phyloP scores from a whole-genome alignment of 345 rosid species.

The Camelina sativa region DNA sequence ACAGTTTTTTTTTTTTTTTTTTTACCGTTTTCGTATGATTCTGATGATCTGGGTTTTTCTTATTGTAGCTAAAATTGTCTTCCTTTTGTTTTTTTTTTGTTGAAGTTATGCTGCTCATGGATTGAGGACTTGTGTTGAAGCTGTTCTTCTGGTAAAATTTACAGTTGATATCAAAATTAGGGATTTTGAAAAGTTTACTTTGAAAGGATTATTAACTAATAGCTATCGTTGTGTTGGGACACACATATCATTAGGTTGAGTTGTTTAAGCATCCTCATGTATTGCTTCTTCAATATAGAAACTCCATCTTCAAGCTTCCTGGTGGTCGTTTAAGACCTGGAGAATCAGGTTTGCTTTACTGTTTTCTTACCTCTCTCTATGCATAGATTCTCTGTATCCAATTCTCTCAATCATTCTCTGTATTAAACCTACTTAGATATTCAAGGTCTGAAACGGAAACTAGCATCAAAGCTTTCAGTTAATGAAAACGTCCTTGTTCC shows the following conservation, averaged over 20 bases:
- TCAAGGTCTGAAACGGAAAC: conserved; percentile 79
- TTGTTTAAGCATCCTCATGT: conserved; percentile 89
- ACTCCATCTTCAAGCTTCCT: conserved; percentile 76
- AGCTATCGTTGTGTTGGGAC: not conserved
- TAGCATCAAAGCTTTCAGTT: conserved; percentile 65
- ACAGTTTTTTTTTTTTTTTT: not conserved
- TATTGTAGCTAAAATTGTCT: not conserved
- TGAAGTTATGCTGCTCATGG: conserved; percentile 72
- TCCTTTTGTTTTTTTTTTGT: not conserved
- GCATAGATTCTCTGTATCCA: not conserved
- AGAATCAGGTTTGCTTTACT: conserved; percentile 63
- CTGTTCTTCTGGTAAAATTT: conserved; percentile 68
- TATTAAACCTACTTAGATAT: conserved; percentile 49
- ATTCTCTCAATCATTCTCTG: not conserved
- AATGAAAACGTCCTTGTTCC: conserved; percentile 45
- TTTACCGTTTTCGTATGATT: not conserved
- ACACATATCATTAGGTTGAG: conserved; percentile 67
- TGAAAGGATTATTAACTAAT: not conserved
- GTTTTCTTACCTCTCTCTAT: not conserved
- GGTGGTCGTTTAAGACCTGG: conserved; percentile 83
- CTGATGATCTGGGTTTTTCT: not conserved
- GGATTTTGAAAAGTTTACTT: not conserved
- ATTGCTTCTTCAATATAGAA: conserved; percentile 69
- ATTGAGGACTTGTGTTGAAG: conserved; percentile 81
- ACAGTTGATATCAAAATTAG: conserved; percentile 10